phyloP scores from a whole-genome alignment of 306 rosid genomes.

The Cicer arietinum region DNA sequence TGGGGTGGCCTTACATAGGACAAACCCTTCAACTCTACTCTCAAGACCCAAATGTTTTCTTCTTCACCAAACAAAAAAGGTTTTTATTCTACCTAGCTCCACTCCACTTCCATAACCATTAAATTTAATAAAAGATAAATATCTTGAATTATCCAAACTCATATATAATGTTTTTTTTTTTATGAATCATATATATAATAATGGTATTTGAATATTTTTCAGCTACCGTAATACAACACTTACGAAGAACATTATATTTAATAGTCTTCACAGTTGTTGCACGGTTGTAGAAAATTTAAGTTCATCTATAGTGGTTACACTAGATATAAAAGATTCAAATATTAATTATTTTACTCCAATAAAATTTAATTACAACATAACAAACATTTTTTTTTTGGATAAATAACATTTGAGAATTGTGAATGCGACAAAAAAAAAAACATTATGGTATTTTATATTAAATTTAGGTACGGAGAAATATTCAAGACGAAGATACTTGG shows the following conservation, averaged over 20 bases:
- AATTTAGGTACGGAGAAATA: constrained; percentile 80
- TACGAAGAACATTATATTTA: too few species aligned
- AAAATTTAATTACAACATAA: not conserved
- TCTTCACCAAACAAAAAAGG: constrained; percentile 77
- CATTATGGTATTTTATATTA: not conserved
- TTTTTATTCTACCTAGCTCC: constrained; percentile 7
- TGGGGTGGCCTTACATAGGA: constrained; percentile 95
- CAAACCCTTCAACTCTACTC: constrained; percentile 86
- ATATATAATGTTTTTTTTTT: too few species aligned
- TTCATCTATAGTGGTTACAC: too few species aligned
- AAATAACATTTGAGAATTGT: not conserved
- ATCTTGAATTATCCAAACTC: too few species aligned
- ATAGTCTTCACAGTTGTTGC: too few species aligned
- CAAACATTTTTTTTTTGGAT: too few species aligned
- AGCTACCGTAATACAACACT: too few species aligned
- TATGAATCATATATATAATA: too few species aligned
- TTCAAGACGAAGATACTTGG: constrained; percentile 89
- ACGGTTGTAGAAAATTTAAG: too few species aligned
- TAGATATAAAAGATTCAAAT: not conserved
- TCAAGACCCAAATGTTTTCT: constrained; percentile 74
- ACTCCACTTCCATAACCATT: not conserved
- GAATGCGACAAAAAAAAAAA: not conserved
- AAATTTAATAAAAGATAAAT: not conserved
- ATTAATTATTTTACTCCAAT: not conserved
- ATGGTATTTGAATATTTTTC: too few species aligned